Percentiles rank a stretch among this genome's conserved stretches.
Evolutionary conservation across 139 green algal species (phyloP).

Genomic region (Auxenochlorella pyrenoidosa): DNA sequence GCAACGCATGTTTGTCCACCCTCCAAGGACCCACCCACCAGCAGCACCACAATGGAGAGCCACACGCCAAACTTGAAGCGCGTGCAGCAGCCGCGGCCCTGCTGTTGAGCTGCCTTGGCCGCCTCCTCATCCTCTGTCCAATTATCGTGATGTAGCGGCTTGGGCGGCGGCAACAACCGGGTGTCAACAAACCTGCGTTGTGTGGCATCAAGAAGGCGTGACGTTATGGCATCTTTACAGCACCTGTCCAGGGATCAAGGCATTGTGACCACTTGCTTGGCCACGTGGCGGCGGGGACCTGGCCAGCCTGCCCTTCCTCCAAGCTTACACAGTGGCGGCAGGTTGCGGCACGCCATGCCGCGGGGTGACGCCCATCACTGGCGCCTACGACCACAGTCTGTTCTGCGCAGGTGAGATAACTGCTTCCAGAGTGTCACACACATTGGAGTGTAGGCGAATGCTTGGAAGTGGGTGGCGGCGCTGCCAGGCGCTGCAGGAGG

Average conservation of each 20-base stretch:
- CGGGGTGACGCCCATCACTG: not conserved
- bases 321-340: too few relatives aligned
- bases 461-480: not conserved
- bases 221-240: too few relatives aligned
- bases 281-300: too few relatives aligned
- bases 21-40: slow-evolving; percentile 20
- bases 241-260: too few relatives aligned
- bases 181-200: not conserved
- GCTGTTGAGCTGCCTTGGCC: not conserved
- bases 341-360: not conserved
- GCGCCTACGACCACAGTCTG: too few relatives aligned
- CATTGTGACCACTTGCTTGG: too few relatives aligned
- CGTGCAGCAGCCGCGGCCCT: slow-evolving; percentile 12
- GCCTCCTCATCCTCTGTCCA: slow-evolving; percentile 11
- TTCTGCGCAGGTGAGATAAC: not conserved
- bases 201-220: too few relatives aligned
- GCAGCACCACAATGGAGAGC: not conserved
- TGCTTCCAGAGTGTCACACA: not conserved
- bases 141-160: not conserved
- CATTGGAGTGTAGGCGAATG: not conserved
- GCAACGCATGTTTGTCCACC: too few relatives aligned
- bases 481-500: too few relatives aligned
- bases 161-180: not conserved
- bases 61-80: slow-evolving; percentile 45
- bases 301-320: too few relatives aligned